These are phyloP conservation scores for Capsella bursapastoris DNA, from an alignment of 345 rosid species.

Conservation along the genomic window DNA sequence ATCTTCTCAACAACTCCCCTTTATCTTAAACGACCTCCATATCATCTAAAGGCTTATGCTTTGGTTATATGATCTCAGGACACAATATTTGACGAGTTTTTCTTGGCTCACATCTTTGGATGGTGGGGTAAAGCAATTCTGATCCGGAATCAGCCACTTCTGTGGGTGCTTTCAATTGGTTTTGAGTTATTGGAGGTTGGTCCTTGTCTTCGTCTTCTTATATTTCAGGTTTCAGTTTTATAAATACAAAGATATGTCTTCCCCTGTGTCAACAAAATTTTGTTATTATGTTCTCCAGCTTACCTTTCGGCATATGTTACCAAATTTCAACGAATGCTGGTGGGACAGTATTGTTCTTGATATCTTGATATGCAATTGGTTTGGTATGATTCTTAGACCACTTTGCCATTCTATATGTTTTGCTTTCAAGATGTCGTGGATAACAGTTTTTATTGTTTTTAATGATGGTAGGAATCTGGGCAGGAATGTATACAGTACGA, in stretches of 20 bases:
- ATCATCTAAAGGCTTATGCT: conserved; percentile 36
- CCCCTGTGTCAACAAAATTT: neutral
- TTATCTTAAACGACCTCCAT: neutral
- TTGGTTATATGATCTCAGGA: conserved; percentile 55
- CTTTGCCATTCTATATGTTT: neutral
- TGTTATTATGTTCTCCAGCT: conserved; percentile 57
- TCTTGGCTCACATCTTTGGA: conserved; percentile 95
- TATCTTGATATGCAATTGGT: conserved; percentile 97
- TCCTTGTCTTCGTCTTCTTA: conserved; percentile 27
- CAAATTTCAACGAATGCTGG: conserved; percentile 99
- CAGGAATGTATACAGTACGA: conserved; percentile 95
- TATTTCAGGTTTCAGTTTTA: neutral
- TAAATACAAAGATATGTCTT: neutral
- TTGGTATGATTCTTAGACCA: conserved; percentile 64
- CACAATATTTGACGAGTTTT: conserved; percentile 91
- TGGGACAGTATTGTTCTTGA: conserved; percentile 99
- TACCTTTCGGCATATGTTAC: conserved; percentile 96
- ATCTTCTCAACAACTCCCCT: conserved; percentile 61
- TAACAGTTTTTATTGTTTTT: conserved; percentile 10
- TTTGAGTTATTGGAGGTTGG: conserved; percentile 98
- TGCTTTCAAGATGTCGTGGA: neutral
- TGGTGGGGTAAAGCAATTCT: conserved; percentile 99
- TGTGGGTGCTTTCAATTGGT: conserved; percentile 96
- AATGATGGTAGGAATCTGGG: conserved; percentile 82
- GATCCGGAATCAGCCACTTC: conserved; percentile 92